Conservation (phyloP, 257 asterid genomes). For the Nicotiana tomentosiformis region DNA sequence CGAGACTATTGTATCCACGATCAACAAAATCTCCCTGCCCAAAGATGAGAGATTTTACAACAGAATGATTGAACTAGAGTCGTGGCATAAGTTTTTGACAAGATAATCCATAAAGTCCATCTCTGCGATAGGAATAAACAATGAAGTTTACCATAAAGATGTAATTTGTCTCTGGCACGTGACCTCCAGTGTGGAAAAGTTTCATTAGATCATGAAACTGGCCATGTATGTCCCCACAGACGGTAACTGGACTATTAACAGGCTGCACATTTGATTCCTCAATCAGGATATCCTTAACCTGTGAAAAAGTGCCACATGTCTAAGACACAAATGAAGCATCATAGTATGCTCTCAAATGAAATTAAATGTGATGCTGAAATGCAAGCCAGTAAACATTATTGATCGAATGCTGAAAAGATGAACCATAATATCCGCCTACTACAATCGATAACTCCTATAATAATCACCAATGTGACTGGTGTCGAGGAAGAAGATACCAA, state of each 20-base stretch:
- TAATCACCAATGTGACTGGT: background rate
- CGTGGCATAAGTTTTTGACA: background rate
- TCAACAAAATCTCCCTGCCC: conserved; percentile 98
- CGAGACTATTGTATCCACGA: conserved; percentile 97
- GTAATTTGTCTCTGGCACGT: conserved; percentile 96
- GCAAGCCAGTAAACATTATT: background rate
- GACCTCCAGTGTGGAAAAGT: conserved; percentile 99
- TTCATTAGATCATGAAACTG: conserved; percentile 98
- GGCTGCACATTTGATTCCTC: conserved; percentile 99
- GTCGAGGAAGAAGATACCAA: conserved; percentile 1
- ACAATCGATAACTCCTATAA: background rate
- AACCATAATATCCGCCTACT: background rate
- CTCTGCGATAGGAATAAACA: background rate
- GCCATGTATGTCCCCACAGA: conserved; percentile 97
- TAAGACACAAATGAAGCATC: background rate
- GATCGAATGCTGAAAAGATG: background rate
- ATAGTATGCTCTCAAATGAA: background rate
- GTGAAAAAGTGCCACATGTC: conserved; percentile 16
- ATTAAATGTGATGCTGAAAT: background rate
- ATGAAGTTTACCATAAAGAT: conserved; percentile 73
- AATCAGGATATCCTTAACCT: conserved; percentile 96
- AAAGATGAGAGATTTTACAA: conserved; percentile 8
- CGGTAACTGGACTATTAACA: conserved; percentile 97
- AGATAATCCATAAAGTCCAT: background rate
- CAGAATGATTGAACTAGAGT: conserved; percentile 7